Evolutionary conservation across 2,329 filamentous ascomycete genomes (phyloP).

Genomic region (Colletotrichum shisoi): DNA sequence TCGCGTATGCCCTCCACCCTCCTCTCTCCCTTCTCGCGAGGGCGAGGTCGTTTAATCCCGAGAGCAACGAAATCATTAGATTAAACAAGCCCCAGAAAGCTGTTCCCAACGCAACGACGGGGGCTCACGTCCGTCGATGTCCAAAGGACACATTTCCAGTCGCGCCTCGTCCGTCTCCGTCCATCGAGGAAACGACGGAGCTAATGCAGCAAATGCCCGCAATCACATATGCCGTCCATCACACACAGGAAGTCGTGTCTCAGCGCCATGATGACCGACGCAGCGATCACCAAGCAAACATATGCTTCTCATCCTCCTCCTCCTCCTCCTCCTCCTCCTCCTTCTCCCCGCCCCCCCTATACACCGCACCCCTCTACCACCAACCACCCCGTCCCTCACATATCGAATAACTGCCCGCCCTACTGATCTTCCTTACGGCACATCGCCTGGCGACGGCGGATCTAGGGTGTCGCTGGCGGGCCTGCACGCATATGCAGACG

Average conservation of each 20-base stretch:
- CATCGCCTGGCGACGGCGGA: neutral
- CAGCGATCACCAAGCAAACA: conserved; percentile 11
- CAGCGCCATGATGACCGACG: conserved; percentile 3
- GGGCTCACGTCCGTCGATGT: too few species aligned
- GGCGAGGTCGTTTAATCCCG: neutral
- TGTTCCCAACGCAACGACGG: too few species aligned
- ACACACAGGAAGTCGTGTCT: conserved; percentile 1
- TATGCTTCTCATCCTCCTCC: neutral
- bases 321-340: neutral
- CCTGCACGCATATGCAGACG: conserved; percentile 5
- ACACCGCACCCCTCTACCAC: too few species aligned
- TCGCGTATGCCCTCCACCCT: neutral
- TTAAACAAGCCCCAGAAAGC: too few species aligned
- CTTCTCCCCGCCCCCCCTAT: neutral
- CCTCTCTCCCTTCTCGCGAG: neutral
- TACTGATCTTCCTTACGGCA: conserved; percentile 10
- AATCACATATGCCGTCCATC: conserved; percentile 10
- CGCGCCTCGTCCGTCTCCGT: conserved; percentile 2
- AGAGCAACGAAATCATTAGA: neutral
- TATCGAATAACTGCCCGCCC: neutral
- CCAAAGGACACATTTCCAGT: neutral
- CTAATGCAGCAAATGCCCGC: conserved; percentile 15
- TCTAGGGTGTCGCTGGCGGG: neutral
- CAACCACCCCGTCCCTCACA: conserved; percentile 1
- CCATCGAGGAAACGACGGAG: neutral